Percentiles rank a stretch among this genome's conserved stretches.
Conservation (phyloP, 2,329 filamentous ascomycete species). For the Paracamarosporium sp. region DNA sequence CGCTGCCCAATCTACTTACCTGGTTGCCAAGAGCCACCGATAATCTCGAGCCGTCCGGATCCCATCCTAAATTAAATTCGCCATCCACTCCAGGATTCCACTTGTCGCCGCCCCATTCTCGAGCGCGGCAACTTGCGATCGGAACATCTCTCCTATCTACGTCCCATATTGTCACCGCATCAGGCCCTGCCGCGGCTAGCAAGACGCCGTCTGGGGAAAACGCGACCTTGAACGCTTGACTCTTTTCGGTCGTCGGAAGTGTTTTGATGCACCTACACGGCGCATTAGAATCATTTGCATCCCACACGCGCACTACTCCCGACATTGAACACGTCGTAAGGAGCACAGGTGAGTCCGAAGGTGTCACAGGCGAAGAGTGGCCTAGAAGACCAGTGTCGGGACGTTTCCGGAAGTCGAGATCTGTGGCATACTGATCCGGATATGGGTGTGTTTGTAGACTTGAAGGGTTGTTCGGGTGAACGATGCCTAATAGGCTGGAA, state of each 20-base stretch:
- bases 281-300: conserved; percentile 44
- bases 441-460: conserved; percentile 41
- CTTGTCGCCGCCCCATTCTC: conserved; percentile 30
- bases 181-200: conserved; percentile 52
- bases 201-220: conserved; percentile 53
- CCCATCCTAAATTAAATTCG: conserved; percentile 47
- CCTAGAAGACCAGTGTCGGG: conserved; percentile 9
- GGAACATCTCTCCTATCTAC: conserved; percentile 41
- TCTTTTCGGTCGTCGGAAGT: conserved; percentile 38
- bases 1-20: conserved; percentile 24
- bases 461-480: conserved; percentile 40
- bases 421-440: conserved; percentile 45
- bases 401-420: conserved; percentile 49
- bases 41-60: conserved; percentile 45
- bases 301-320: conserved; percentile 51
- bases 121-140: conserved; percentile 44
- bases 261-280: conserved; percentile 40
- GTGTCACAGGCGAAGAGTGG: conserved; percentile 6
- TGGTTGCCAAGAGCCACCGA: conserved; percentile 47
- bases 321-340: conserved; percentile 51
- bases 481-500: conserved; percentile 41
- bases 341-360: conserved; percentile 29
- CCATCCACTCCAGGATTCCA: conserved; percentile 42
- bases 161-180: conserved; percentile 55
- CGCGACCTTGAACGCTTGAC: conserved; percentile 48